A percentile compares a stretch with the other conserved stretches of the same genome.
These are phyloP conservation scores for Coffea canephora DNA, from an alignment of 257 asterid species.

Conservation along the genomic window DNA sequence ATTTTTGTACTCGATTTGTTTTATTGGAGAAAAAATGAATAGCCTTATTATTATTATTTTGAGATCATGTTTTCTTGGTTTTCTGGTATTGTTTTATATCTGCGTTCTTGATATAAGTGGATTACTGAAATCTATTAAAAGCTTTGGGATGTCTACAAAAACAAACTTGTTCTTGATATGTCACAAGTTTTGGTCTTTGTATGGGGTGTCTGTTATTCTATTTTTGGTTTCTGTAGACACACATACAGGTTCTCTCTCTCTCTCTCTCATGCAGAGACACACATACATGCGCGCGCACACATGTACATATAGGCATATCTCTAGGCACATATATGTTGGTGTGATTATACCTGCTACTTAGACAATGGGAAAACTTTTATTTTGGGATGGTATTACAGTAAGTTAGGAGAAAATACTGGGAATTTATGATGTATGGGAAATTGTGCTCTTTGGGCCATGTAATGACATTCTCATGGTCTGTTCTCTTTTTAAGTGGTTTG, in stretches of 20 bases:
- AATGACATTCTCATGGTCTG: neutral
- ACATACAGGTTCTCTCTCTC: no score
- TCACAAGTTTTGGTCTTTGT: neutral
- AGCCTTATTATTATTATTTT: neutral
- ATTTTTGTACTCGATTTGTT: neutral
- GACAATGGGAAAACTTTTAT: neutral
- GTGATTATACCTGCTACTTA: neutral
- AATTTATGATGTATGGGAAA: neutral
- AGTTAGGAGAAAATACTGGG: neutral
- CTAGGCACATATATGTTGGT: no score
- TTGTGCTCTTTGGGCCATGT: neutral
- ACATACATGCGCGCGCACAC: no score
- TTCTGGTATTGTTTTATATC: neutral
- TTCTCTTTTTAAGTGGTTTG: neutral
- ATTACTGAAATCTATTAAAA: neutral
- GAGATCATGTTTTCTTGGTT: neutral
- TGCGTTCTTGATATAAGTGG: neutral
- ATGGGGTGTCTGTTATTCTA: neutral
- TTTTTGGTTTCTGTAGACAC: neutral
- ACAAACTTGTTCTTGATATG: neutral
- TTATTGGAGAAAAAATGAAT: neutral
- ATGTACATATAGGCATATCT: no score
- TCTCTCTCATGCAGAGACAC: no score
- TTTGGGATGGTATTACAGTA: neutral
- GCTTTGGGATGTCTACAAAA: neutral